Conservation (phyloP, 2,329 filamentous ascomycete species). For the Neocatenulostroma microsporum region DNA sequence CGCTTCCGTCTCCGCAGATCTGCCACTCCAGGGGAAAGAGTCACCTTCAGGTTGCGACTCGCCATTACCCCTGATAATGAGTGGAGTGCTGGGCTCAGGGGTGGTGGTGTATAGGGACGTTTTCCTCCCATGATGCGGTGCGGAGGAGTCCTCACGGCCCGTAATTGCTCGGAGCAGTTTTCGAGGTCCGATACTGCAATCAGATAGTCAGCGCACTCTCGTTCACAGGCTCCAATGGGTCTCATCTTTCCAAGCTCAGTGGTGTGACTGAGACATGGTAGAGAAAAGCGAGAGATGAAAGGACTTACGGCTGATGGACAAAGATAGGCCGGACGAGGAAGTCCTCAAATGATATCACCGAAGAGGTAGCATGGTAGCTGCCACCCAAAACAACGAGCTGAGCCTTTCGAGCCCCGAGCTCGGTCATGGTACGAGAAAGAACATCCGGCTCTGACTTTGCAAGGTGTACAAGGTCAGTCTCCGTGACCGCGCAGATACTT, state of each 20-base stretch:
- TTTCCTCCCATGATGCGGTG: background rate
- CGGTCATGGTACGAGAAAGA: slow-evolving; percentile 4
- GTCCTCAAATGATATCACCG: slow-evolving; percentile 6
- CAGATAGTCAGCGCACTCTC: slow-evolving; percentile 2
- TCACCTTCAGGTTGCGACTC: background rate
- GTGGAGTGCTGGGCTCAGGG: background rate
- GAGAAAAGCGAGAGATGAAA: background rate
- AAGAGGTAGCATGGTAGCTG: background rate
- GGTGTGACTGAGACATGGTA: too few species aligned
- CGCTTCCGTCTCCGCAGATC: background rate
- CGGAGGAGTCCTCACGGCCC: slow-evolving; percentile 3
- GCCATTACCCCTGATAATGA: background rate
- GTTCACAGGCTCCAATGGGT: too few species aligned
- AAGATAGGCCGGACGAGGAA: slow-evolving; percentile 8
- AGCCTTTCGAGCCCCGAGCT: background rate
- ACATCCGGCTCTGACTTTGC: slow-evolving; percentile 1
- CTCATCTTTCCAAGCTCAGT: too few species aligned
- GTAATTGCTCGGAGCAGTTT: slow-evolving; percentile 15
- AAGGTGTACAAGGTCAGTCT: slow-evolving; percentile 4
- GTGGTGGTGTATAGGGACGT: slow-evolving; percentile 1
- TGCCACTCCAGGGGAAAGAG: slow-evolving; percentile 4
- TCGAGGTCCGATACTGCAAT: slow-evolving; percentile 14
- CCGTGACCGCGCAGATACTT: slow-evolving; percentile 1
- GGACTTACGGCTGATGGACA: slow-evolving; percentile 14
- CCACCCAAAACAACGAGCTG: slow-evolving; percentile 6